These are phyloP conservation scores for Pseudoneurospora amorphoporcata DNA, from an alignment of 495 filamentous ascomycete species.

Conservation along the genomic window DNA sequence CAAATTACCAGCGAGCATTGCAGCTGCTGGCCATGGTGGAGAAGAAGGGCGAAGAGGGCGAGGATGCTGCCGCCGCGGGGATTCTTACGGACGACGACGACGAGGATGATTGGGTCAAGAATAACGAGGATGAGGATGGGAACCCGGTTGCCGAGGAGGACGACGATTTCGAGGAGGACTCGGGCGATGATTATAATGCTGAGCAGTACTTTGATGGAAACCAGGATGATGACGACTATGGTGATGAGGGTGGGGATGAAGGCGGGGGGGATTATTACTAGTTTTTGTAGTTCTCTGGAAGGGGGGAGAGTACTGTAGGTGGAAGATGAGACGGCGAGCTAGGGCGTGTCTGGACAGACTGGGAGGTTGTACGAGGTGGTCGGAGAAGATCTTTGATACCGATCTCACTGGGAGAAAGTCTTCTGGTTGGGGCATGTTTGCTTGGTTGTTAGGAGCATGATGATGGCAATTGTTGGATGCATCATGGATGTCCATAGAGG, in stretches of 20 bases:
- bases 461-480: background rate
- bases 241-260: slow-evolving; percentile 35
- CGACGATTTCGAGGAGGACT: slow-evolving; percentile 36
- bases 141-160: slow-evolving; percentile 35
- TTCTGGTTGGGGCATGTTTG: background rate
- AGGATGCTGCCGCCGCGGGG: slow-evolving; percentile 20
- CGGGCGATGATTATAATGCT: slow-evolving; percentile 45
- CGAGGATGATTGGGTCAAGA: slow-evolving; percentile 33
- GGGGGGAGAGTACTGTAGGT: too few relatives aligned
- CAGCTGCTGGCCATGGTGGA: slow-evolving; percentile 24
- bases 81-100: slow-evolving; percentile 31
- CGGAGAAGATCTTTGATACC: slow-evolving; percentile 5
- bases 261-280: slow-evolving; percentile 15
- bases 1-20: slow-evolving; percentile 24
- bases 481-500: background rate
- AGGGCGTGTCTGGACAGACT: background rate
- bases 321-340: background rate
- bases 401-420: background rate
- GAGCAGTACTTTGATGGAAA: slow-evolving; percentile 45
- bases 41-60: slow-evolving; percentile 30
- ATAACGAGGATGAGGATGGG: slow-evolving; percentile 24
- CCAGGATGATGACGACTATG: slow-evolving; percentile 39
- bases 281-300: too few relatives aligned
- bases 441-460: background rate
- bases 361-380: background rate